Evolutionary conservation across 2,329 filamentous ascomycete genomes (phyloP), one percentile per base, ranked within the genome.

Genomic region (Helminthosporium solani): DNA sequence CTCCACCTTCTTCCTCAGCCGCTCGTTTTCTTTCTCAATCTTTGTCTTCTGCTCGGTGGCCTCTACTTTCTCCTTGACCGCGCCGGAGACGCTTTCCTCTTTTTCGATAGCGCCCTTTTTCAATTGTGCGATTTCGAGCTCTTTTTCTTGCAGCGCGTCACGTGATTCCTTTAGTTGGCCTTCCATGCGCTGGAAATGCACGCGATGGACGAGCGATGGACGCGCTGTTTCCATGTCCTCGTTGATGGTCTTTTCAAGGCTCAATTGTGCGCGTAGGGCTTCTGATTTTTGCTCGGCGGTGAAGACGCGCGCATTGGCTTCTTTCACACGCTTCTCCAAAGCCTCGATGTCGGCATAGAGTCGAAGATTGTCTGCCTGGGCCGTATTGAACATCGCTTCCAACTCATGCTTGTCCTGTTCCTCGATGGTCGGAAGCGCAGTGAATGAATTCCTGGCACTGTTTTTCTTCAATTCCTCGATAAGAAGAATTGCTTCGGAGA

Each of bases 141-240:
- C 52, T 33, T 61, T 66, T 18, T 21, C 46, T 7, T 35, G 45
- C 2, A 66, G 50, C 3, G 47, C 44, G 18, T 61, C 49, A 18
- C 52, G 57, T 16, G 51, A 50, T 31, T 67, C 64, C 20, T 58
- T 60, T 2, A 68, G 44, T 18, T 68, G 57, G 2, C 57, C 57
- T 44, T 68, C 64, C 62, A 68, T 57, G 7, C 63, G 53, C 40
- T 66, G 64, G 25, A 66, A 66, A 21, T 68, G 66, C 20, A 60
- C 64, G 21, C 56, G 59, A 39, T 69, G 64, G 3, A 67, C 62
- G 1, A 66, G 36, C 35, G 60, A 66, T 2, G 64, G 63, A n/a
- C 63, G 56, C 6, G 61, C 64, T 9, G 50, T 54, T 27, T 64
- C 60, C 54, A 61, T 57, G 18, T 67, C 64, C 23, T 58, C 49